Conservation (phyloP, 1,139 yeast genomes). For the Blastobotrys malaysiensis region DNA sequence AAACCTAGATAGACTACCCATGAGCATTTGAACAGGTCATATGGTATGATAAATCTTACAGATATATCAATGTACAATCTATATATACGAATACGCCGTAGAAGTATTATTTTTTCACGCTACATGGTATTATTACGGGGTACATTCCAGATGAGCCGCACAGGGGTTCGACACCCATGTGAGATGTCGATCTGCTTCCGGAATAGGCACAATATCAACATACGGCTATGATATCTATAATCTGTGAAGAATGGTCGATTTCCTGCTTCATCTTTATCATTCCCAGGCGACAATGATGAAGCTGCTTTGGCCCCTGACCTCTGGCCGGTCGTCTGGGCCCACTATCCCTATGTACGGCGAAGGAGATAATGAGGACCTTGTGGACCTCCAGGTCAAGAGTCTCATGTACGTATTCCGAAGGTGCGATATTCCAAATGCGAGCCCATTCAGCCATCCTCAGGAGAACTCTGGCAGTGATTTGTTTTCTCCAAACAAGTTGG, state of each 20-base stretch:
- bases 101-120: no score
- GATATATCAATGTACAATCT: neutral
- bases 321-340: neutral
- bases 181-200: neutral
- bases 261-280: neutral
- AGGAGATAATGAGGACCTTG: conserved; percentile 48
- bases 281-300: conserved; percentile 19
- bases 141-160: neutral
- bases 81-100: no score
- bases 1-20: neutral
- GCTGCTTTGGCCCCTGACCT: conserved; percentile 25
- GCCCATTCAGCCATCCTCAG: conserved; percentile 28
- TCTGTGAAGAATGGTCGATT: neutral
- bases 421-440: conserved; percentile 42
- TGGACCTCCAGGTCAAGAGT: conserved; percentile 55
- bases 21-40: neutral
- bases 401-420: conserved; percentile 53
- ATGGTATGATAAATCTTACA: no score
- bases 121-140: no score
- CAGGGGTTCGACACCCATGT: neutral
- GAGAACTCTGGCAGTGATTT: conserved; percentile 14
- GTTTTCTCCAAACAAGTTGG: conserved; percentile 38
- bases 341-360: conserved; percentile 44
- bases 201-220: conserved; percentile 1
- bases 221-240: neutral